Evolutionary conservation across 169 alveolate genomes (phyloP).

Genomic region (Plasmodium sp.): DNA sequence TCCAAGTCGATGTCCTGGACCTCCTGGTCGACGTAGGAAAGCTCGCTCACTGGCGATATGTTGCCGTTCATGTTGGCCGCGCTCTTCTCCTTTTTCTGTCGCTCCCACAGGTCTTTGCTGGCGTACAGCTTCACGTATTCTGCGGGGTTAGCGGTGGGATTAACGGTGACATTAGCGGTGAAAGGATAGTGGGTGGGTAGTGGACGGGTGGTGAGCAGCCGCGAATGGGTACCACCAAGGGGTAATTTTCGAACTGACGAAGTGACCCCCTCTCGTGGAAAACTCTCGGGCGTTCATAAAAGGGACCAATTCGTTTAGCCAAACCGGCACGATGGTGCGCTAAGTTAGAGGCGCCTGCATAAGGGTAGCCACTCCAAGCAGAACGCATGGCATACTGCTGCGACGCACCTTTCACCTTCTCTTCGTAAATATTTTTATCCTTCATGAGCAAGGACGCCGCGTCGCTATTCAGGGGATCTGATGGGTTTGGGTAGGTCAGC

Average conservation of each 20-base stretch:
- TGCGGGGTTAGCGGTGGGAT: not conserved
- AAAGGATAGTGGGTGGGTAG: not conserved
- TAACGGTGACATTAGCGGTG: not conserved
- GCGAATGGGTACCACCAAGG: not conserved
- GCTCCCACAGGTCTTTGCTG: constrained; percentile 84
- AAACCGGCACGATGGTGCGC: not conserved
- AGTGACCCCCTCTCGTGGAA: not conserved
- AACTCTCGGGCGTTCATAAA: too few species aligned
- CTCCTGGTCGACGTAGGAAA: constrained; percentile 68
- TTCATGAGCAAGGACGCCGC: constrained; percentile 95
- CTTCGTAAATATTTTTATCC: constrained; percentile 91
- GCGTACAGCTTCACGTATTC: constrained; percentile 86
- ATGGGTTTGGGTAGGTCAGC: constrained; percentile 96
- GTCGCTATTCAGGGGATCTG: constrained; percentile 96
- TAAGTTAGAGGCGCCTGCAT: not conserved
- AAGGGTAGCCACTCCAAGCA: not conserved
- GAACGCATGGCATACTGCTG: not conserved
- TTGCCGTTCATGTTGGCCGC: constrained; percentile 45
- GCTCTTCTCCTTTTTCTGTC: constrained; percentile 60
- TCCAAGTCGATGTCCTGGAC: constrained; percentile 55
- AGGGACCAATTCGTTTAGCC: not conserved
- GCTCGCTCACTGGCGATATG: constrained; percentile 64
- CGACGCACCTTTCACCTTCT: constrained; percentile 91
- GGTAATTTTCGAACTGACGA: not conserved
- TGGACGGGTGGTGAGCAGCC: not conserved